Base-by-base conservation (phyloP, 2,329 filamentous ascomycete genomes). In the Ceratocystis papillata region DNA sequence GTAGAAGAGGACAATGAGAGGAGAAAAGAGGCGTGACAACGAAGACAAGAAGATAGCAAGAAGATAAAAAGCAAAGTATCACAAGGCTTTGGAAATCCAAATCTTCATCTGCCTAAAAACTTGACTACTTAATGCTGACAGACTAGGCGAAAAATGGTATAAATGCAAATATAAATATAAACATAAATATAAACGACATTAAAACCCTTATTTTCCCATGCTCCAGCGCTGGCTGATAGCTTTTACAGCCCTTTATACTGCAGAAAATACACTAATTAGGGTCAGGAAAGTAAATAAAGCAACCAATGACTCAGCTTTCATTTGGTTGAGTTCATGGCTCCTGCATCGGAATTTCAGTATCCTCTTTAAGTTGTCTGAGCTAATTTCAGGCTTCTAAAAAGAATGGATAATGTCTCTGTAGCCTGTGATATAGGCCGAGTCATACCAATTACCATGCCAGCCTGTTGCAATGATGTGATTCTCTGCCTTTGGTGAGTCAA, bases 271-370 rank as follows among this genome's bases (percentile, higher is more conserved):
- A 57, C 41, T 30, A 57, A 57, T 57, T 57, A 25, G 25, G 33
- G 28, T 1, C n/a, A 33, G 2, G 20, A 28, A 17, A 12, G 33
- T 55, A 60, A 67, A 50, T 46, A 28, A 64, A 60, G 41, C 59
- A 41, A 7, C 61, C 65, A 65, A 67, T 67, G 66, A 67, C 62
- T 67, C 66, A 67, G 63, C 57, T 57, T 37, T 30, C 33, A 63
- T 62, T 67, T 65, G 59, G 37, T 62, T 20, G 62, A 8, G 53
- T 22, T n/a, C 46, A 30, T 61, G 20, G 50, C 62, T 67, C 65
- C 65, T 67, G 65, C 65, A 67, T 67, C 53, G 65, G 65, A 64
- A 64, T 53, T 41, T 12, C 12, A 12, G 22, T 33, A 10, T 30
- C 30, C 10, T 33, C 53, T n/a, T n/a, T 17, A 17, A 25, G 12